phyloP scores from a whole-genome alignment of 306 rosid genomes.

The Dalbergia oliveri region DNA sequence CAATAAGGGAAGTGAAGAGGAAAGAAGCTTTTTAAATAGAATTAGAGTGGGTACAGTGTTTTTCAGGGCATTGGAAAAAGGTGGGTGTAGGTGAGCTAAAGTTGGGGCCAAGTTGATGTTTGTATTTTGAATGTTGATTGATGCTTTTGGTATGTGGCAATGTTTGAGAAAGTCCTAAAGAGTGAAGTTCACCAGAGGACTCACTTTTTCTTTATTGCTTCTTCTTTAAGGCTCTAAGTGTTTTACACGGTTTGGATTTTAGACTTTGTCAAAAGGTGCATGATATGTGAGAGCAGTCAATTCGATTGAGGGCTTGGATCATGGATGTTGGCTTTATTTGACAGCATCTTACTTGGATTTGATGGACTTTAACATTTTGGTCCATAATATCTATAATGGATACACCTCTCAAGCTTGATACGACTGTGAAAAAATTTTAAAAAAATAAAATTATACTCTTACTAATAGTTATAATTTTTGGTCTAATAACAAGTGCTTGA shows the following conservation, averaged over 20 bases:
- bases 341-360: too few relatives aligned
- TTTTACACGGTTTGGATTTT: constrained; percentile 43
- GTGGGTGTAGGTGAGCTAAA: constrained; percentile 49
- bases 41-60: constrained; percentile 56
- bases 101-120: constrained; percentile 50
- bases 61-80: constrained; percentile 59
- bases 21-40: constrained; percentile 68
- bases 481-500: too few relatives aligned
- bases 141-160: constrained; percentile 54
- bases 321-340: not conserved
- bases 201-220: constrained; percentile 43
- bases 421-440: too few relatives aligned
- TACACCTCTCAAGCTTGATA: too few relatives aligned
- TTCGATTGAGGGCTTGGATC: constrained; percentile 42
- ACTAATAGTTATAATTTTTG: too few relatives aligned
- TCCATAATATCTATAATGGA: too few relatives aligned
- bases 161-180: constrained; percentile 46
- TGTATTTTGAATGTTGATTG: constrained; percentile 49
- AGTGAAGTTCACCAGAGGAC: constrained; percentile 26
- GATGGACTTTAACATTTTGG: too few relatives aligned
- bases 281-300: constrained; percentile 27
- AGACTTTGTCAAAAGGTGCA: constrained; percentile 31
- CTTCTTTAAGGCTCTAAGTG: constrained; percentile 30
- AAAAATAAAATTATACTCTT: too few relatives aligned
- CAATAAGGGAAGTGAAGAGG: constrained; percentile 44